Evolutionary conservation across 2,329 filamentous ascomycete genomes (phyloP).

Genomic region (Nemania sp.): DNA sequence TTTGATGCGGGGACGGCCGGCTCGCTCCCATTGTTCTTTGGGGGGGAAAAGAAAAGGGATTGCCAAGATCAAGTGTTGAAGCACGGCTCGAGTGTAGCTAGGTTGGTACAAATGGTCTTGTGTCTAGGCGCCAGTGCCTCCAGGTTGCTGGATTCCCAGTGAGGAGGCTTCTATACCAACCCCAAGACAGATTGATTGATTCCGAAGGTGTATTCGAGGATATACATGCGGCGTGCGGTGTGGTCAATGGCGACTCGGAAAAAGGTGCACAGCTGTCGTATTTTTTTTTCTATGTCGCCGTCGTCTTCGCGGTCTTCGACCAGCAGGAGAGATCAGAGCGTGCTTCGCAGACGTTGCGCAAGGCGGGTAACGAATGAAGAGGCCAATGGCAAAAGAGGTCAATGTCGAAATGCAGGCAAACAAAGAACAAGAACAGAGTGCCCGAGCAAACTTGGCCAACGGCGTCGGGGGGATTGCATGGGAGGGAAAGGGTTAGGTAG

Average conservation of each 20-base stretch:
- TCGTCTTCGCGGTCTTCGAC: not conserved
- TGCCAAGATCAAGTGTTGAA: slow-evolving; percentile 30
- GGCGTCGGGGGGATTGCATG: slow-evolving; percentile 14
- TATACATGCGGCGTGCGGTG: slow-evolving; percentile 7
- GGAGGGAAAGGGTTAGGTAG: slow-evolving; percentile 17
- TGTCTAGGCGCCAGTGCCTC: slow-evolving; percentile 5
- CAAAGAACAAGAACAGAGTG: slow-evolving; percentile 26
- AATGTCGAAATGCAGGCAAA: slow-evolving; percentile 15
- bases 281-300: too few relatives aligned
- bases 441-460: slow-evolving; percentile 21
- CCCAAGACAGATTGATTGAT: slow-evolving; percentile 4
- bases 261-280: slow-evolving; percentile 1
- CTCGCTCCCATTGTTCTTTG: slow-evolving; percentile 45
- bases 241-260: not conserved
- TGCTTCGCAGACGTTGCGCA: slow-evolving; percentile 5
- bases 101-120: slow-evolving; percentile 11
- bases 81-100: slow-evolving; percentile 27
- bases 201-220: not conserved
- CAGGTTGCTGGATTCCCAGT: slow-evolving; percentile 3
- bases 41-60: slow-evolving; percentile 12
- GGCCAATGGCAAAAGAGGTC: slow-evolving; percentile 25
- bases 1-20: slow-evolving; percentile 46
- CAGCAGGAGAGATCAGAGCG: slow-evolving; percentile 2
- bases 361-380: slow-evolving; percentile 30
- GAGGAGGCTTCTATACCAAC: not conserved